Evolutionary conservation across 352 stramenopile species (phyloP).

Genomic region (Phytophthora cactorum): DNA sequence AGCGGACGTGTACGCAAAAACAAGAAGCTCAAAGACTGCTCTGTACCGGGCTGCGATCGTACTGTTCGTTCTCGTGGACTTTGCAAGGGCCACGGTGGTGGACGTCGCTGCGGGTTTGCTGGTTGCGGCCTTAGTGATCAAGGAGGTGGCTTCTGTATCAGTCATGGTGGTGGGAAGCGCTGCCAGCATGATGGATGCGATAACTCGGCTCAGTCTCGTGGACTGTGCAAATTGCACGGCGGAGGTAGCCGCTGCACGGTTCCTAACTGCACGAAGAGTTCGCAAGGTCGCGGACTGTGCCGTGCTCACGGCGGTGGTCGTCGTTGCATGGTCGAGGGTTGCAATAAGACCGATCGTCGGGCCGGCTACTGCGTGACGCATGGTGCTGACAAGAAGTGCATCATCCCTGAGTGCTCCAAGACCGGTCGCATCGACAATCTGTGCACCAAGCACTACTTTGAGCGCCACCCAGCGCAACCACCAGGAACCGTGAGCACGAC

Average conservation of each 20-base stretch:
- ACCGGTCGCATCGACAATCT: conserved; percentile 83
- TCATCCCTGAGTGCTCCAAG: conserved; percentile 82
- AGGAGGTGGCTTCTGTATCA: conserved; percentile 84
- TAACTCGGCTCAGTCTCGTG: conserved; percentile 85
- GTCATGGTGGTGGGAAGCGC: conserved; percentile 82
- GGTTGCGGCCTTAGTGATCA: conserved; percentile 82
- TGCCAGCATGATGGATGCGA: conserved; percentile 78
- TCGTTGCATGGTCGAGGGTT: conserved; percentile 84
- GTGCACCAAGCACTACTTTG: conserved; percentile 89
- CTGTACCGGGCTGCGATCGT: conserved; percentile 72
- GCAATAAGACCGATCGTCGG: conserved; percentile 85
- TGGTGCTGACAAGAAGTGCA: conserved; percentile 84
- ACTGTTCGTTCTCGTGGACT: conserved; percentile 80
- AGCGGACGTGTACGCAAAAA: conserved; percentile 60
- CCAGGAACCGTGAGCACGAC: conserved; percentile 44
- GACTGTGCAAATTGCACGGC: conserved; percentile 82
- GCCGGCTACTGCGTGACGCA: conserved; percentile 84
- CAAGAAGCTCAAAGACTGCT: conserved; percentile 88
- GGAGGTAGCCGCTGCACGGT: conserved; percentile 81
- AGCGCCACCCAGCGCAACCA: conserved; percentile 65
- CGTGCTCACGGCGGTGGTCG: conserved; percentile 83
- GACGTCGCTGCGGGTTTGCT: conserved; percentile 68
- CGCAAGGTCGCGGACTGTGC: conserved; percentile 82
- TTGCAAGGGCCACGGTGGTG: conserved; percentile 83
- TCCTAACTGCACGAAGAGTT: conserved; percentile 87